Base-by-base conservation (phyloP, 306 rosid species). In the Vigna hirtella region DNA sequence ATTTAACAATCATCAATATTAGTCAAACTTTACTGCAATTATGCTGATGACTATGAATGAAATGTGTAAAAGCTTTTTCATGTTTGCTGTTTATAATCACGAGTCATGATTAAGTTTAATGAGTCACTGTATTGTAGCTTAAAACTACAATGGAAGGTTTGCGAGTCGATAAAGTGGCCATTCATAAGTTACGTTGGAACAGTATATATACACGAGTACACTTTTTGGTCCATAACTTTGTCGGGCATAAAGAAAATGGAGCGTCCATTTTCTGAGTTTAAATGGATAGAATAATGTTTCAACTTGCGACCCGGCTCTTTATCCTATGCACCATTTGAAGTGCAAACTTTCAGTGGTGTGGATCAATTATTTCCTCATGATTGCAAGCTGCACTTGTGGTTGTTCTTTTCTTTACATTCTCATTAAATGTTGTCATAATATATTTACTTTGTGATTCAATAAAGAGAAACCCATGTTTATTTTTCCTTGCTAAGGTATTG, bases 1-100 rank as follows among this genome's bases (percentile, higher is more conserved):
- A 32, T 78, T 42, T 71, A 67, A 62, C 75, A 32, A 34, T 74
- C 84, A 70, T 75, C 42, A 20, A 16, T 10, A 50, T 7, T 6
- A 22, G 83, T 83, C 89, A 76, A 79, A 76, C 53, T 75, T 82
- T 82, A 20, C 72, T 72, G 89, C 80, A 45, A 28, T 18, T 32
- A 13, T 28, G 20, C 75, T 42, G 18, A 43, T 76, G 74, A 56
- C 73, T 43, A 17, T n/a, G n/a, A 38, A 57, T 68, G 58, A 57
- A 58, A 38, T 64, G 62, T 16, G 14, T 52, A n/a, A 52, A 70
- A 47, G 32, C 64, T 65, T 74, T 82, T 20, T 1, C 50, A 24
- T 75, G 11, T 38, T 78, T n/a, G 36, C 43, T 74, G 14, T 76
- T 74, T 70, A 20, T 70, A 42, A 62, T 56, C 78, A 61, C 58